Evolutionary conservation across 306 rosid species (phyloP).

Genomic region (Malus asiatica): DNA sequence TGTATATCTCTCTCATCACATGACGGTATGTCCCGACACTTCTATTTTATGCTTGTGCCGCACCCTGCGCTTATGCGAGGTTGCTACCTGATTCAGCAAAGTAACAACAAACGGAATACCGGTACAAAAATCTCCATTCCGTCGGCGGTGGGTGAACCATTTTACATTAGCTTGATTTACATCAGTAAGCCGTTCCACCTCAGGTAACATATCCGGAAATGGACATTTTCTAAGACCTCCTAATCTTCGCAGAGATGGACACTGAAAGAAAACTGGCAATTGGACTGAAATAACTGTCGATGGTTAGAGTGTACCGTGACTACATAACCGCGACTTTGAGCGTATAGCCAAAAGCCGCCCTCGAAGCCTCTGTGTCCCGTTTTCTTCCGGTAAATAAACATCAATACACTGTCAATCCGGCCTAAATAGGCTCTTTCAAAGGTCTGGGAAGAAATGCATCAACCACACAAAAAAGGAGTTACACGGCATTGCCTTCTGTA

Average conservation of each 20-base stretch:
- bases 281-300: constrained; percentile 15
- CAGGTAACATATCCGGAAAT: constrained; percentile 12
- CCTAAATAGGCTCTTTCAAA: constrained; percentile 26
- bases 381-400: constrained; percentile 19
- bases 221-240: constrained; percentile 5
- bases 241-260: constrained; percentile 17
- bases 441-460: constrained; percentile 13
- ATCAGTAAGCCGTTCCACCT: constrained; percentile 30
- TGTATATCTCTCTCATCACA: neutral
- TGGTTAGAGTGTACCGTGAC: constrained; percentile 23
- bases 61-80: neutral
- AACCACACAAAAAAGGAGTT: constrained; percentile 16
- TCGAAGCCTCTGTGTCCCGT: constrained; percentile 12
- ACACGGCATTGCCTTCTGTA: constrained; percentile 17
- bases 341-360: constrained; percentile 23
- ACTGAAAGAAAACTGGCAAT: constrained; percentile 13
- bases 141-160: constrained; percentile 15
- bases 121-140: constrained; percentile 2
- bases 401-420: constrained; percentile 12
- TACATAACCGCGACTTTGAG: constrained; percentile 13
- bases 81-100: no score
- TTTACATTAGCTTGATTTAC: constrained; percentile 35
- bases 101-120: neutral
- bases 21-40: neutral
- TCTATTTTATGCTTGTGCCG: neutral